phyloP scores from a whole-genome alignment of 1,139 yeast species.

The Scheffersomyces lignicola region DNA sequence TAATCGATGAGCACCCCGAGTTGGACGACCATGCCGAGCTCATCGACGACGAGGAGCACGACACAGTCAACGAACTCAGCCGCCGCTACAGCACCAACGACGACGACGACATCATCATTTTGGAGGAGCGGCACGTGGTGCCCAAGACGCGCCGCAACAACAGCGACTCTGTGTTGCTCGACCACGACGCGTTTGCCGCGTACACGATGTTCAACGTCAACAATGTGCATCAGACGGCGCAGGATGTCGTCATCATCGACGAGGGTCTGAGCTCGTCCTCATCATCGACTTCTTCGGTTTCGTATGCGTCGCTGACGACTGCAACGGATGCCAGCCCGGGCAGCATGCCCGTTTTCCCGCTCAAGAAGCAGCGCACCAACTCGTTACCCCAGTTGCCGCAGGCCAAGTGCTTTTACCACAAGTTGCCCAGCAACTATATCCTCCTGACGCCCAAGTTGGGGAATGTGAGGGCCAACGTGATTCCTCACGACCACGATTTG shows the following conservation, averaged over 20 bases:
- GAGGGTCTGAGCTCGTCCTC: slow-evolving; percentile 5
- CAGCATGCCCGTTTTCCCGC: slow-evolving; percentile 10
- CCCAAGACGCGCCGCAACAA: slow-evolving; percentile 33
- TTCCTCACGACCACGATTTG: slow-evolving; percentile 38
- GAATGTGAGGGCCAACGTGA: slow-evolving; percentile 41
- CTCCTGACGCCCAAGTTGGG: slow-evolving; percentile 44
- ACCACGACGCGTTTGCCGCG: slow-evolving; percentile 43
- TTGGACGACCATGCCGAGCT: slow-evolving; percentile 4
- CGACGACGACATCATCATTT: slow-evolving; percentile 35
- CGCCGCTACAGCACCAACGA: slow-evolving; percentile 23
- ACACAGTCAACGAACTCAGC: slow-evolving; percentile 13
- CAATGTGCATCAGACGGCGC: slow-evolving; percentile 17
- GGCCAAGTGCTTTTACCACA: slow-evolving; percentile 44
- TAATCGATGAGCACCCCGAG: slow-evolving; percentile 10
- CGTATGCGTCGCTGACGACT: background rate
- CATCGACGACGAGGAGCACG: slow-evolving; percentile 6
- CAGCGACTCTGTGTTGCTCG: slow-evolving; percentile 40
- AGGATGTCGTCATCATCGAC: slow-evolving; percentile 9
- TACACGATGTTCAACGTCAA: slow-evolving; percentile 46
- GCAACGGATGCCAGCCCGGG: background rate
- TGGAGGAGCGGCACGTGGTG: slow-evolving; percentile 33
- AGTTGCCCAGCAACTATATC: slow-evolving; percentile 38
- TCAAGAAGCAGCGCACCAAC: slow-evolving; percentile 62
- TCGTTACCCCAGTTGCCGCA: slow-evolving; percentile 73
- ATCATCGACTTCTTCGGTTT: background rate